A percentile compares a stretch with the other conserved stretches of the same genome.
Evolutionary conservation across 441 rosid genomes (phyloP).

Genomic region (Pelargonium citronellum): DNA sequence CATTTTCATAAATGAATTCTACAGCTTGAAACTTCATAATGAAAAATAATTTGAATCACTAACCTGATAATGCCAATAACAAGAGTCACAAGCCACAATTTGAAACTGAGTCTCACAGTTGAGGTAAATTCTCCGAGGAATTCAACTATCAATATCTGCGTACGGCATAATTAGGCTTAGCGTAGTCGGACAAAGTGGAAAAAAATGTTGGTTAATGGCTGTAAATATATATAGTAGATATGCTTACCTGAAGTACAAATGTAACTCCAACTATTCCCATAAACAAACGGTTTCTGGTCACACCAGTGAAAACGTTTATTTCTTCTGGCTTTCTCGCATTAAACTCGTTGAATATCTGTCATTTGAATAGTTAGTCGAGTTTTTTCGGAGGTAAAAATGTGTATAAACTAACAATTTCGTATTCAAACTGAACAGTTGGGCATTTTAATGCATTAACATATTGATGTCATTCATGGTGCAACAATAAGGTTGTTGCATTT

Average conservation of each 20-base stretch:
- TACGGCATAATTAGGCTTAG: neutral
- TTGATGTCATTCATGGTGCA: too few species aligned
- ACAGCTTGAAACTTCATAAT: too few species aligned
- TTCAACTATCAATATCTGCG: slow-evolving; percentile 35
- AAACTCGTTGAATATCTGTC: slow-evolving; percentile 86
- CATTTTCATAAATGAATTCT: too few species aligned
- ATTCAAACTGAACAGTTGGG: too few species aligned
- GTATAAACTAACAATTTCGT: too few species aligned
- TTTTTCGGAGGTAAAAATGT: neutral
- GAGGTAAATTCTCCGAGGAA: slow-evolving; percentile 75
- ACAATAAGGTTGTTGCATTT: too few species aligned
- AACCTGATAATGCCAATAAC: slow-evolving; percentile 60
- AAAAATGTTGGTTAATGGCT: slow-evolving; percentile 34
- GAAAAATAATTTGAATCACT: slow-evolving; percentile 1
- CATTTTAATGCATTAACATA: too few species aligned
- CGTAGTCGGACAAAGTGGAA: neutral
- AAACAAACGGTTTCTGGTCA: slow-evolving; percentile 68
- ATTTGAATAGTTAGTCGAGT: slow-evolving; percentile 3
- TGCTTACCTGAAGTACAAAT: slow-evolving; percentile 66
- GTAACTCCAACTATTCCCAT: slow-evolving; percentile 64
- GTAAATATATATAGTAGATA: neutral
- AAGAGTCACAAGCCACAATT: slow-evolving; percentile 59
- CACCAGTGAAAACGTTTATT: slow-evolving; percentile 58
- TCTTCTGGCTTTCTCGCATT: slow-evolving; percentile 94
- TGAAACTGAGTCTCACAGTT: slow-evolving; percentile 69